Evolutionary conservation across 371 early-diverging fungal species (phyloP), one percentile per base, ranked within the genome.

Genomic region (Haplosporangium sp.): DNA sequence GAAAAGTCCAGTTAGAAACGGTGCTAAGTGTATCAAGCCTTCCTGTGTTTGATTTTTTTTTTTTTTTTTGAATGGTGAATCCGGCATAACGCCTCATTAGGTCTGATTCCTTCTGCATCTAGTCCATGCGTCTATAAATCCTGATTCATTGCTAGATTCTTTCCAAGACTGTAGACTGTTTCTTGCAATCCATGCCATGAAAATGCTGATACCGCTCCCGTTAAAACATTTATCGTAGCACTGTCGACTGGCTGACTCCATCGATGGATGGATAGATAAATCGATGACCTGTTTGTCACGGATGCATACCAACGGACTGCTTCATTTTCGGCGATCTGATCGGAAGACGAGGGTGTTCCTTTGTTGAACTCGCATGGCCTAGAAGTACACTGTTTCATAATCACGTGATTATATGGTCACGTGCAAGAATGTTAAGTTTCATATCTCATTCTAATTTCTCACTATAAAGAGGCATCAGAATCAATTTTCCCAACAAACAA

Each of bases 271-370:
- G 62, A 53, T 69, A 51, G 29, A 6, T 50, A 9, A 9, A 37
- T 48, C 7, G 48, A 48, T 48, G 48, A 20, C 11, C n/a, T 21
- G 65, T 3, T n/a, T 42, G 67, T 20, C n/a, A 14, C 16, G 42
- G 48, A 41, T 64, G 47, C 48, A 48, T 76, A 76, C 76, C 76
- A 76, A 67, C 71, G 59, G 76, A 76, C 70, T 76, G 76, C 76
- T 76, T 76, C 76, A 76, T 76, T 40, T 69, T 76, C 60, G 63
- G 64, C 59, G 64, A 63, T 64, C 59, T 64, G 72, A 40, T 55
- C 64, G 63, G 65, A 65, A 72, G 73, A 72, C 66, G 41, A 62
- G 73, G 73, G 53, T 61, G 11, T 48, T n/a, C n/a, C n/a, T n/a
- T n/a, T n/a, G n/a, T n/a, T n/a, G n/a, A n/a, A n/a, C n/a, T n/a